Conservation (phyloP, 495 filamentous ascomycete species). For the Chaetomium cochliodes region DNA sequence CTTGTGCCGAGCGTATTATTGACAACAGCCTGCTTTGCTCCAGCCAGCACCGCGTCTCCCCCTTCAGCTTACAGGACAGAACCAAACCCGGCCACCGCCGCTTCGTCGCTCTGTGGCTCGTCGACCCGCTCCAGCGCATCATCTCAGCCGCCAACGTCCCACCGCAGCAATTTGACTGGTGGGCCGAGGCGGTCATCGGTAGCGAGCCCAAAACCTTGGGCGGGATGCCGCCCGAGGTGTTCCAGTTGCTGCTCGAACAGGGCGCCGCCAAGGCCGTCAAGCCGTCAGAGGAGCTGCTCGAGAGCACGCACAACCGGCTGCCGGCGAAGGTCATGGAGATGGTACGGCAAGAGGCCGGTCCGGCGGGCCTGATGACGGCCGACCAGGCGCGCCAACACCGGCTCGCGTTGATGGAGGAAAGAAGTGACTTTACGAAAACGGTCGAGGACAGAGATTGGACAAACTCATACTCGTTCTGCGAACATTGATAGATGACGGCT, state of each 20-base stretch:
- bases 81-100: constrained; percentile 55
- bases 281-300: constrained; percentile 22
- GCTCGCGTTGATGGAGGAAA: constrained; percentile 51
- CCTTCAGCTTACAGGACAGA: constrained; percentile 49
- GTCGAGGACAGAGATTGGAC: constrained; percentile 6
- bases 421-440: constrained; percentile 20
- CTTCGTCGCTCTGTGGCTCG: constrained; percentile 57
- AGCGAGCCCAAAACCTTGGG: constrained; percentile 1
- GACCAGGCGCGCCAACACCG: constrained; percentile 49
- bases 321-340: constrained; percentile 45
- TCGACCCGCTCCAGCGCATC: constrained; percentile 54
- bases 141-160: constrained; percentile 58
- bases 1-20: background rate
- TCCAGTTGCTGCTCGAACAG: constrained; percentile 42
- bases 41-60: constrained; percentile 52
- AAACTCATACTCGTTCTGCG: constrained; percentile 18
- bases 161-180: constrained; percentile 49
- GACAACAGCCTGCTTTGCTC: background rate
- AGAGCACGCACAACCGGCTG: constrained; percentile 25
- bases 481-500: constrained; percentile 20
- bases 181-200: constrained; percentile 35
- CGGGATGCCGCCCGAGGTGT: constrained; percentile 30
- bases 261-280: constrained; percentile 18
- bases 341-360: constrained; percentile 33
- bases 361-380: constrained; percentile 37